Evolutionary conservation across 2,329 filamentous ascomycete genomes (phyloP).

Genomic region (Cordyceps cateniannulata): DNA sequence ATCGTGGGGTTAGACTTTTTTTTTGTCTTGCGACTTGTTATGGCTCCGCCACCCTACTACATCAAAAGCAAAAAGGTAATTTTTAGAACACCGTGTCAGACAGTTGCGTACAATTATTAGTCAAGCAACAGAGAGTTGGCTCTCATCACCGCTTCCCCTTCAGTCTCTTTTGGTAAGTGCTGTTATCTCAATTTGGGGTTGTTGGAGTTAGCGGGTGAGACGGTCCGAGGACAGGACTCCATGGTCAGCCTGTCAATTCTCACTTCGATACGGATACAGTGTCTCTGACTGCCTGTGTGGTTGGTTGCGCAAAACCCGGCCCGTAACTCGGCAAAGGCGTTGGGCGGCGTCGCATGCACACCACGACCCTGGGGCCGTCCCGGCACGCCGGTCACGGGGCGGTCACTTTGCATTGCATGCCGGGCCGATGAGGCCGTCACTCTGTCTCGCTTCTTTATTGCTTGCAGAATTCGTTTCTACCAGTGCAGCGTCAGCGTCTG

Average conservation of each 20-base stretch:
- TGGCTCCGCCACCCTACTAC: not conserved
- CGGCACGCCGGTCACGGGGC: not conserved
- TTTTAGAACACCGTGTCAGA: conserved; percentile 1
- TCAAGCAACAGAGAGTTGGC: not conserved
- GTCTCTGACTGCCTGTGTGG: not conserved
- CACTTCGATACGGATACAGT: not conserved
- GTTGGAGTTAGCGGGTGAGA: not conserved
- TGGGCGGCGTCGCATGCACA: not conserved
- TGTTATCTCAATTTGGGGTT: not conserved
- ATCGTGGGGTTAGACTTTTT: not conserved
- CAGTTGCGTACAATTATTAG: not conserved
- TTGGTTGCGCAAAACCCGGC: not conserved
- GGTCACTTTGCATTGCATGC: not conserved
- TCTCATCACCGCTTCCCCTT: not conserved
- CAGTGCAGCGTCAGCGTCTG: no score
- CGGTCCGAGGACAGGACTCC: not conserved
- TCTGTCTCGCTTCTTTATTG: not conserved
- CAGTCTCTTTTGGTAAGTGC: not conserved
- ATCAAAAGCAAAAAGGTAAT: not conserved
- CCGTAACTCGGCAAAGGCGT: conserved; percentile 7
- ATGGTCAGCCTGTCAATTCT: not conserved
- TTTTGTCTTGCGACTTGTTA: not conserved
- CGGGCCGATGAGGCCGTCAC: not conserved
- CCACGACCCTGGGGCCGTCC: not conserved
- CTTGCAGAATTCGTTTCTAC: no score